Base-by-base conservation (phyloP, 2,329 filamentous ascomycete species). In the Botryotinia narcissicola region DNA sequence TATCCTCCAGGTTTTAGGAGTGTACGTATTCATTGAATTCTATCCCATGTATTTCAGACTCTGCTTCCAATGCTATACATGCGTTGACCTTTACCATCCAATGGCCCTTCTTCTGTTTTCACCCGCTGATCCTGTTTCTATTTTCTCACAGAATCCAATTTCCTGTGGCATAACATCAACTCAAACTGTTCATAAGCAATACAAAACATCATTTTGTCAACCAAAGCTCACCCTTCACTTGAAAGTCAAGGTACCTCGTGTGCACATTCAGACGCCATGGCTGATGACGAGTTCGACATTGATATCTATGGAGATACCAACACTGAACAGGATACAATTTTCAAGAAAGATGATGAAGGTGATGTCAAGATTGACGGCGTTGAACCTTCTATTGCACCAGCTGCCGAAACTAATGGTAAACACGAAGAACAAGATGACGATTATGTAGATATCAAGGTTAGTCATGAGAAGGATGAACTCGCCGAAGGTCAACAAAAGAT, bases 251-350 rank as follows among this genome's bases (percentile, higher is more conserved):
- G 74, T 42, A 62, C 61, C 60, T 66, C 44, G 63, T 66, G 70
- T 64, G 37, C 64, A 66, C 59, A 64, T 64, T 32, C 37, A 67
- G 59, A 35, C 77, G 75, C 73, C 71, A 92, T 92, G 90, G 88
- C 90, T 78, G 90, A 92, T 79, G 89, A 91, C 79, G 89, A 91
- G 78, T 92, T 91, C 81, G 90, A 92, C 78, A 91, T 92, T 83
- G 90, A 92, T 78, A 90, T 92, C 79, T 92, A 92, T 80, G 90
- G 89, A 78, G 90, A 91, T 78, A 84, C 85, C 74, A 84, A 83
- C 74, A 83, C 84, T 73, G 85, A 87, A 37, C 83, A 85, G 74
- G 82, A 84, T 75, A 79, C 76, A 29, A 77, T 78, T 42, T 78
- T 80, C 73, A 81, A 81, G 74, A 81, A 81, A 62, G 82, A 83